A percentile compares a stretch with the other conserved stretches of the same genome.
Conservation (phyloP, 163 green algal genomes). For the Trebouxiophyceae sp. region DNA sequence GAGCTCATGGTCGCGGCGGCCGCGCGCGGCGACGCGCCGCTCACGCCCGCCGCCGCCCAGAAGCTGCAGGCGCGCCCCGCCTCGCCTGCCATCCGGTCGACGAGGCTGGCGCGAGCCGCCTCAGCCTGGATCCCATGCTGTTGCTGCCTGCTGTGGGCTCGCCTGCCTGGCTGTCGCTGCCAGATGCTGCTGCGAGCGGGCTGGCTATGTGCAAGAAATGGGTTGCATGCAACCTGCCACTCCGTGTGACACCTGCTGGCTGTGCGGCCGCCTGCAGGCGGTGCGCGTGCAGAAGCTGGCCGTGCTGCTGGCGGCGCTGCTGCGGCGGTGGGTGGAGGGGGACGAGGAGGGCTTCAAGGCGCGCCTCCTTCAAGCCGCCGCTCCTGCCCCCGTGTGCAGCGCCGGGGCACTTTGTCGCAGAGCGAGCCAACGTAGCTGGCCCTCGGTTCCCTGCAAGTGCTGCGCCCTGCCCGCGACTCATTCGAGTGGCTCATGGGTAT, state of each 20-base stretch:
- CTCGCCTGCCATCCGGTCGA: too few relatives aligned
- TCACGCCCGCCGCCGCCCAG: slow-evolving; percentile 35
- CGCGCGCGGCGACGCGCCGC: slow-evolving; percentile 21
- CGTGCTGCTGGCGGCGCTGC: slow-evolving; percentile 55
- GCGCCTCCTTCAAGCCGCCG: neutral
- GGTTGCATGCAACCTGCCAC: too few relatives aligned
- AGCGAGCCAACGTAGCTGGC: neutral
- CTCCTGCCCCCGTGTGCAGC: neutral
- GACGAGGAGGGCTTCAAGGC: slow-evolving; percentile 70
- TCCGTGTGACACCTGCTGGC: too few relatives aligned
- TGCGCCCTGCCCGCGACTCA: neutral
- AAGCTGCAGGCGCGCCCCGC: slow-evolving; percentile 17
- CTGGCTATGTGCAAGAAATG: too few relatives aligned
- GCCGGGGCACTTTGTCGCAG: neutral
- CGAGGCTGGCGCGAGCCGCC: too few relatives aligned
- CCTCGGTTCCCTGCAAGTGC: too few relatives aligned
- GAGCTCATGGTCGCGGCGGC: slow-evolving; percentile 55
- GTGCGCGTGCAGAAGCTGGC: slow-evolving; percentile 59
- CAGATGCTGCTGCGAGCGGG: too few relatives aligned
- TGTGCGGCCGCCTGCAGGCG: too few relatives aligned
- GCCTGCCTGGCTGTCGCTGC: neutral
- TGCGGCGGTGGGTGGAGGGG: slow-evolving; percentile 60
- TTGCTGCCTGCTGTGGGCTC: neutral
- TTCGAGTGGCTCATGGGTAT: neutral
- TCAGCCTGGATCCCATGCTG: neutral